Conservation (phyloP, 2,329 filamentous ascomycete genomes). For the Cercospora zeina region DNA sequence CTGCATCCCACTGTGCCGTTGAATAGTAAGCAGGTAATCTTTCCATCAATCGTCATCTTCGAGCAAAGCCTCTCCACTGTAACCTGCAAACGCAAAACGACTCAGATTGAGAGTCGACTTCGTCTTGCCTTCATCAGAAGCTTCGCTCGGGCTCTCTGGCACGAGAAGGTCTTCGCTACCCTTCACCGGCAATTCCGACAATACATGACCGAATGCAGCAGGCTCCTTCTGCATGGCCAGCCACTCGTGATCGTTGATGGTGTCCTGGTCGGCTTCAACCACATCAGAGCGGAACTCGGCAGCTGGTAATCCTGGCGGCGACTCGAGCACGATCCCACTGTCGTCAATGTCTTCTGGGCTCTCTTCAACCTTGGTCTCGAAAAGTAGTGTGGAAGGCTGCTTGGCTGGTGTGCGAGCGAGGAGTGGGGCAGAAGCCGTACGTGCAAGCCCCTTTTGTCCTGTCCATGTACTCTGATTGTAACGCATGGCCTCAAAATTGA, state of each 20-base stretch:
- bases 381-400: not conserved
- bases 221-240: conserved; percentile 32
- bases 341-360: conserved; percentile 18
- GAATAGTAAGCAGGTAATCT: not conserved
- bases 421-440: conserved; percentile 23
- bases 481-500: conserved; percentile 29
- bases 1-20: not conserved
- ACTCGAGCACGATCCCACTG: conserved; percentile 23
- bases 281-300: conserved; percentile 26
- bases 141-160: conserved; percentile 47
- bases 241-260: conserved; percentile 32
- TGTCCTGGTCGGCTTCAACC: conserved; percentile 24
- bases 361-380: conserved; percentile 1
- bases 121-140: conserved; percentile 42
- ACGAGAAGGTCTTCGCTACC: conserved; percentile 53
- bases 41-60: not conserved
- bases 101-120: conserved; percentile 43
- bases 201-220: conserved; percentile 6
- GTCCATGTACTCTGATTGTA: conserved; percentile 18
- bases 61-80: not conserved
- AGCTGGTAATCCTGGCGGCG: conserved; percentile 6
- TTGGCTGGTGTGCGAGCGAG: conserved; percentile 13
- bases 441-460: conserved; percentile 15
- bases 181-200: conserved; percentile 35
- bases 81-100: conserved; percentile 43